A percentile compares a stretch with the other conserved stretches of the same genome.
These are phyloP conservation scores for Lunularia cruciata DNA, from an alignment of 225 moss, liverwort and hornwort species.

Conservation along the genomic window DNA sequence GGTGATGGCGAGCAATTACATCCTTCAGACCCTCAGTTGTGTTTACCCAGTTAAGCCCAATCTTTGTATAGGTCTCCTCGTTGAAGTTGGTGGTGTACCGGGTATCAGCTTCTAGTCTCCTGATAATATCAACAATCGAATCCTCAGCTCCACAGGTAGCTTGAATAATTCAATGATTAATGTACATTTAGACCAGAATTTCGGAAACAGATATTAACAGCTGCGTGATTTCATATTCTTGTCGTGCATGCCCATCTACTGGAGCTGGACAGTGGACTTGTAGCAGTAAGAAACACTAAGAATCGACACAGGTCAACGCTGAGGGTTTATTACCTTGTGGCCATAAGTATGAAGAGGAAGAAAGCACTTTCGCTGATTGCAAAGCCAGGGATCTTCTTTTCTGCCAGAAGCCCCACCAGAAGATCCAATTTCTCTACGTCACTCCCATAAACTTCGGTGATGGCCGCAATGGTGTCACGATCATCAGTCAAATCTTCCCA, in stretches of 20 bases:
- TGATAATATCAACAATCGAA: conserved; percentile 10
- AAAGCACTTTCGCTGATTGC: conserved; percentile 72
- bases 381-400: conserved; percentile 60
- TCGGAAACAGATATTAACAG: too few relatives aligned
- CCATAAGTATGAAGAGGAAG: conserved; percentile 61
- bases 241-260: too few relatives aligned
- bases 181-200: too few relatives aligned
- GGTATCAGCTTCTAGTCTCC: conserved; percentile 53
- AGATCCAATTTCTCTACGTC: conserved; percentile 58
- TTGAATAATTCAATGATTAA: too few relatives aligned
- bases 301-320: too few relatives aligned
- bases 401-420: conserved; percentile 52
- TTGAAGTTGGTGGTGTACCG: conserved; percentile 48
- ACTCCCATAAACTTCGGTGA: conserved; percentile 50
- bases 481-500: conserved; percentile 60
- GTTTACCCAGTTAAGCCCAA: conserved; percentile 61
- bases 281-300: not conserved
- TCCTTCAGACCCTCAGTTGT: conserved; percentile 62
- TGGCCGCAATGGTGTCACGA: conserved; percentile 25
- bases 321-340: conserved; percentile 43
- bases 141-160: too few relatives aligned
- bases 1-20: conserved; percentile 54
- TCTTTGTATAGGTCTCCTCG: conserved; percentile 38
- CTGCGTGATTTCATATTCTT: too few relatives aligned
- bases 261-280: not conserved